phyloP scores from a whole-genome alignment of 192 early-diverging fungal species.

The Podochytrium sp. region DNA sequence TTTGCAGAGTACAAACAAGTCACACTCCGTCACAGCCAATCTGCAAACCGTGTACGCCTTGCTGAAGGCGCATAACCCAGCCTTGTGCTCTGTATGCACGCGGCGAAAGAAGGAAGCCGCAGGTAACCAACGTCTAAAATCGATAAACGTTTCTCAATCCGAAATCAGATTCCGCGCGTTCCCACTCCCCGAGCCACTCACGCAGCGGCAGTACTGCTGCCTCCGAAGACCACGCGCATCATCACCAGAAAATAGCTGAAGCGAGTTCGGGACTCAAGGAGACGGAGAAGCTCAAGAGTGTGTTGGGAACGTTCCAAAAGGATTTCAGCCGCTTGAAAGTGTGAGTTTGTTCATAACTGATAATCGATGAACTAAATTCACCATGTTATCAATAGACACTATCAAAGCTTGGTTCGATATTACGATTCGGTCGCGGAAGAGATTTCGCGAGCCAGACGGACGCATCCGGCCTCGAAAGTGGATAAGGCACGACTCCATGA shows the following conservation, averaged over 20 bases:
- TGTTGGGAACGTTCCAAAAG: conserved; percentile 17
- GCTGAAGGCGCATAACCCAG: conserved; percentile 60
- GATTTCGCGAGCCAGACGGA: neutral
- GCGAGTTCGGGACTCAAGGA: conserved; percentile 11
- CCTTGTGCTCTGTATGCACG: conserved; percentile 56
- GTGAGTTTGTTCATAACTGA: conserved; percentile 1
- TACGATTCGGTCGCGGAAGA: conserved; percentile 49
- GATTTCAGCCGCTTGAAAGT: conserved; percentile 24
- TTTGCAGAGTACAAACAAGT: conserved; percentile 52
- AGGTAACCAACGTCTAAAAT: neutral
- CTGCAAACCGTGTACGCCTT: conserved; percentile 61
- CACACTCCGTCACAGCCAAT: conserved; percentile 65
- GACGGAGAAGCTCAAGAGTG: conserved; percentile 6
- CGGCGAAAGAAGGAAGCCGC: conserved; percentile 22
- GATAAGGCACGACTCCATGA: conserved; percentile 31
- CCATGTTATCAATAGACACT: conserved; percentile 36
- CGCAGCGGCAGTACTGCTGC: neutral
- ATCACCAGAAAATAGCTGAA: conserved; percentile 14
- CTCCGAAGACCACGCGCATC: neutral
- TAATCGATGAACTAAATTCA: neutral
- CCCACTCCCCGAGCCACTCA: conserved; percentile 6
- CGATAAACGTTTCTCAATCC: neutral
- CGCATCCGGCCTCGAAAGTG: neutral
- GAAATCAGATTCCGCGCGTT: neutral
- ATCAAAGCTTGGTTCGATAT: conserved; percentile 46